phyloP scores from a whole-genome alignment of 257 asterid genomes.

The Ligustrum vulgare region DNA sequence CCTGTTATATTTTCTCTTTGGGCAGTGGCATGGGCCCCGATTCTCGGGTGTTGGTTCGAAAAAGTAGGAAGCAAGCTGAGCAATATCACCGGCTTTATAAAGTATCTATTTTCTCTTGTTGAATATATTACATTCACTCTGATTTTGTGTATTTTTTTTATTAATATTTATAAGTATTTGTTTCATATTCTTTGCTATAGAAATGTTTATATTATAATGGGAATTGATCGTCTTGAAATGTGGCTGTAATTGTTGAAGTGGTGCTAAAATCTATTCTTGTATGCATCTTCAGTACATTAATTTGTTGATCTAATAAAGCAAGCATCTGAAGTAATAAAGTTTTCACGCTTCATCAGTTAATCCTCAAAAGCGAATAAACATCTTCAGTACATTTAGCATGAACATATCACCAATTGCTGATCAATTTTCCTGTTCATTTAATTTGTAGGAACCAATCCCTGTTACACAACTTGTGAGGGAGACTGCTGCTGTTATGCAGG shows the following conservation, averaged over 20 bases:
- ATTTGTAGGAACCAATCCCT: constrained; percentile 81
- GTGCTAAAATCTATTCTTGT: background rate
- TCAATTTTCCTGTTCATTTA: constrained; percentile 12
- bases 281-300: background rate
- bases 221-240: background rate
- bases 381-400: background rate
- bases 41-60: constrained; percentile 93
- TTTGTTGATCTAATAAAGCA: background rate
- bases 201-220: background rate
- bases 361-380: background rate
- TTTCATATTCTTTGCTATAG: background rate
- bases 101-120: constrained; percentile 39
- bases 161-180: background rate
- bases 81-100: constrained; percentile 85
- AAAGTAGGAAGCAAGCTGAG: constrained; percentile 98
- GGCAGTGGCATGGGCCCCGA: constrained; percentile 99
- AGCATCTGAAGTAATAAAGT: background rate
- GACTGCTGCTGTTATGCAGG: constrained; percentile 99
- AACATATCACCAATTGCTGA: constrained; percentile 20
- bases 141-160: constrained; percentile 3
- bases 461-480: constrained; percentile 98
- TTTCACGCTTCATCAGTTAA: background rate
- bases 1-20: constrained; percentile 20
- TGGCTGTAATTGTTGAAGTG: background rate
- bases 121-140: background rate